phyloP scores from a whole-genome alignment of 805 yeast genomes.

The Myxozyma neotropica region DNA sequence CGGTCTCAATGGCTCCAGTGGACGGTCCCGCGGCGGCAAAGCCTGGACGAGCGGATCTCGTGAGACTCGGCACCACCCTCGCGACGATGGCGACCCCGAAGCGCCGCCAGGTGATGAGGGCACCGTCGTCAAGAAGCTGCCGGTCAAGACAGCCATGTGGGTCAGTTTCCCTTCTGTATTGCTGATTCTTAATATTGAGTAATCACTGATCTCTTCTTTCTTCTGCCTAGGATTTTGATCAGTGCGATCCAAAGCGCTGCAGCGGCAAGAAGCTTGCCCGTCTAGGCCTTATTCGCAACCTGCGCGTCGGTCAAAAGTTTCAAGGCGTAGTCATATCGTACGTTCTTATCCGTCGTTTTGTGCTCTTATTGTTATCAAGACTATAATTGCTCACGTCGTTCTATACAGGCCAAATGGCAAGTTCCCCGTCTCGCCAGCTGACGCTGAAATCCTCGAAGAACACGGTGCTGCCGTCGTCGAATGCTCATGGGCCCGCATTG shows the following conservation, averaged over 20 bases:
- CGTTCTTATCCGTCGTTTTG: neutral
- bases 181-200: too few species aligned
- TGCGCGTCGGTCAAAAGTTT: constrained; percentile 92
- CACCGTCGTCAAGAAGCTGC: constrained; percentile 1
- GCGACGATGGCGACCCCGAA: neutral
- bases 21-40: constrained; percentile 9
- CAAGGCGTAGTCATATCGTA: constrained; percentile 81
- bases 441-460: constrained; percentile 70
- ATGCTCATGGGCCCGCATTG: constrained; percentile 98
- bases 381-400: too few species aligned
- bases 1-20: neutral
- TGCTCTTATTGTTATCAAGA: neutral
- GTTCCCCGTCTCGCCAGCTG: constrained; percentile 86
- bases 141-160: constrained; percentile 89
- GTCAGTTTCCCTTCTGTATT: constrained; percentile 29
- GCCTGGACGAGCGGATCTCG: constrained; percentile 7
- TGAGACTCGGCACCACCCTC: neutral
- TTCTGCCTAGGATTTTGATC: constrained; percentile 76
- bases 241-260: constrained; percentile 97
- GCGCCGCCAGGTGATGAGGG: constrained; percentile 10
- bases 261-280: constrained; percentile 93
- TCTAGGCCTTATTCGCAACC: constrained; percentile 73
- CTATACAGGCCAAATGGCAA: constrained; percentile 72
- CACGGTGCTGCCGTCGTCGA: constrained; percentile 97
- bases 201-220: neutral